Evolutionary conservation across 108 stramenopile genomes (phyloP).

Genomic region (Fistulifera solaris): DNA sequence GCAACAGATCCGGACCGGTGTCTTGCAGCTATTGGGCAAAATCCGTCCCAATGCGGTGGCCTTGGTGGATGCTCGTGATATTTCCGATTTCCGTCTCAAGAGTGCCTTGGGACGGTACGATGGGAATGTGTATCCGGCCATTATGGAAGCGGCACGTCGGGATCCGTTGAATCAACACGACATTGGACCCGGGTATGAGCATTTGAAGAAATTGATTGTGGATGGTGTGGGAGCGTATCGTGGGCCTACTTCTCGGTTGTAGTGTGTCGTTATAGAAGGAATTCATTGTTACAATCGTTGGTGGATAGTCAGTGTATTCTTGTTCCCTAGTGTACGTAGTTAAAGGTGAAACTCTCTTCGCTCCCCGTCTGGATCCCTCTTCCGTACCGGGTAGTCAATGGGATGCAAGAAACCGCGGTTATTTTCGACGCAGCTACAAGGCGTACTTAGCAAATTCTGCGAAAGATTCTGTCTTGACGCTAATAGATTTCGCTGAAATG

Average conservation of each 20-base stretch:
- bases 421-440: no score
- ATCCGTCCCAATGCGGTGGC: constrained; percentile 81
- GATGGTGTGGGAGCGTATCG: constrained; percentile 68
- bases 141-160: constrained; percentile 64
- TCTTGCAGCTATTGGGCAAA: constrained; percentile 42
- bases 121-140: constrained; percentile 86
- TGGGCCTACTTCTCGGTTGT: constrained; percentile 37
- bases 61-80: constrained; percentile 83
- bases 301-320: no score
- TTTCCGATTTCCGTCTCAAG: constrained; percentile 83
- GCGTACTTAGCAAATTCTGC: no score
- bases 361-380: no score
- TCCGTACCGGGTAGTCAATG: no score
- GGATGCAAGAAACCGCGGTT: no score
- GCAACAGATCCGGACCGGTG: constrained; percentile 30
- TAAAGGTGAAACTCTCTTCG: no score
- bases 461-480: no score
- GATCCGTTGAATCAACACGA: constrained; percentile 71
- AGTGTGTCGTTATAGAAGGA: not conserved
- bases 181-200: constrained; percentile 19
- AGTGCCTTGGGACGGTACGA: constrained; percentile 75
- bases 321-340: no score
- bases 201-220: constrained; percentile 61
- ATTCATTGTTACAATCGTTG: no score
- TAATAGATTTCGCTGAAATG: no score